phyloP scores from a whole-genome alignment of 2,329 filamentous ascomycete species.

The Chaetomium sp. region DNA sequence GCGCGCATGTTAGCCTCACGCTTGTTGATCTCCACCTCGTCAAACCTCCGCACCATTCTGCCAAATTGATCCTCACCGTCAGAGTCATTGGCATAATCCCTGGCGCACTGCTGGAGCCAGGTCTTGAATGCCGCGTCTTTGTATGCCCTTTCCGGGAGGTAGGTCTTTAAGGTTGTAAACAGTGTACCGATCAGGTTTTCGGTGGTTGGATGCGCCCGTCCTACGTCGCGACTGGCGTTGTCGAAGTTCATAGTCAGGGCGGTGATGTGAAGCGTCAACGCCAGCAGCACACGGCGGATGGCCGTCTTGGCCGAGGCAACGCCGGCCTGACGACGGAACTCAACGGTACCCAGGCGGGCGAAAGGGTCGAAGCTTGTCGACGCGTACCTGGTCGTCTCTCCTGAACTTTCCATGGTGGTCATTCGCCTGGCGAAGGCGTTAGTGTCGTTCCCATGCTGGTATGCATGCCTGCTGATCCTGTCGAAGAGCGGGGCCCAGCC shows the following conservation, averaged over 20 bases:
- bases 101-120: neutral
- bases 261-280: neutral
- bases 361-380: neutral
- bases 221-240: neutral
- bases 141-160: neutral
- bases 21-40: neutral
- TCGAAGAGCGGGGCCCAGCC: neutral
- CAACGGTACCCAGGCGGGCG: neutral
- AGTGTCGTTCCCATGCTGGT: neutral
- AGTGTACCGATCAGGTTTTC: neutral
- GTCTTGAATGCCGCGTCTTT: neutral
- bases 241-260: neutral
- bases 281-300: neutral
- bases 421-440: neutral
- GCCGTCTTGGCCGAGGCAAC: neutral
- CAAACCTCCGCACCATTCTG: neutral
- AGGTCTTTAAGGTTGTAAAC: no score
- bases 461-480: neutral
- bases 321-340: neutral
- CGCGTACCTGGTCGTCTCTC: neutral
- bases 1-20: neutral
- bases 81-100: neutral
- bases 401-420: neutral
- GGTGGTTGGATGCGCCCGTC: neutral
- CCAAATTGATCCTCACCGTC: no score